Evolutionary conservation across 2,329 filamentous ascomycete species (phyloP).

Genomic region (Fusarium setosum): DNA sequence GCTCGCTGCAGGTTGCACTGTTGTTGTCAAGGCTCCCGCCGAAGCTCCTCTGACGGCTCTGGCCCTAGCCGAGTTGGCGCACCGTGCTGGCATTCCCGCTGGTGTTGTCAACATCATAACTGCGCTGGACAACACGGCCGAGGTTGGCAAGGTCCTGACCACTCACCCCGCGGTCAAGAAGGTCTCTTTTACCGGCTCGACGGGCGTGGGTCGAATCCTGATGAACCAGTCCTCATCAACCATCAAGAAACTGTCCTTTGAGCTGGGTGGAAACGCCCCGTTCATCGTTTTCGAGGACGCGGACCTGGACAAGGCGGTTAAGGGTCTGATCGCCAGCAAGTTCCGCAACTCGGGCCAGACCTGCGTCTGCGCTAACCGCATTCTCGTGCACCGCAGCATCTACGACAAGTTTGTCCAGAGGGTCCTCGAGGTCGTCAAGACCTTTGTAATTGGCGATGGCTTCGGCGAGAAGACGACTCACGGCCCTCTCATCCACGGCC

Average conservation of each 20-base stretch:
- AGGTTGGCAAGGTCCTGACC: conserved; percentile 72
- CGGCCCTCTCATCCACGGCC: conserved; percentile 73
- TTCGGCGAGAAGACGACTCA: conserved; percentile 67
- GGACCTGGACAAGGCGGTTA: conserved; percentile 75
- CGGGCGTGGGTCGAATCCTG: conserved; percentile 58
- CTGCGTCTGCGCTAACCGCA: conserved; percentile 73
- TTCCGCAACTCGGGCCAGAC: conserved; percentile 80
- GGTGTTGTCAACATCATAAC: conserved; percentile 91
- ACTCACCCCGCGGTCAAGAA: conserved; percentile 66
- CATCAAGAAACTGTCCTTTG: conserved; percentile 79
- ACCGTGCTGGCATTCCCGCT: conserved; percentile 85
- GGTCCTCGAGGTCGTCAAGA: conserved; percentile 62
- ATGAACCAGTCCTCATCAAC: conserved; percentile 78
- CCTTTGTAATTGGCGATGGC: conserved; percentile 68
- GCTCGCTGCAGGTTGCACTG: conserved; percentile 77
- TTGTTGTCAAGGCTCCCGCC: conserved; percentile 87
- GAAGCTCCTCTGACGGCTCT: conserved; percentile 92
- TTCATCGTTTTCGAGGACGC: conserved; percentile 83
- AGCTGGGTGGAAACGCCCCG: conserved; percentile 79
- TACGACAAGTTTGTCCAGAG: conserved; percentile 67
- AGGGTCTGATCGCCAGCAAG: conserved; percentile 74
- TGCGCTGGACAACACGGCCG: conserved; percentile 78
- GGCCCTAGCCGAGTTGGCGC: conserved; percentile 83
- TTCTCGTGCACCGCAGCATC: conserved; percentile 69
- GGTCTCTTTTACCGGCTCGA: conserved; percentile 78